phyloP scores from a whole-genome alignment of 768 basidiomycete species.

The Hygrophorus russula region DNA sequence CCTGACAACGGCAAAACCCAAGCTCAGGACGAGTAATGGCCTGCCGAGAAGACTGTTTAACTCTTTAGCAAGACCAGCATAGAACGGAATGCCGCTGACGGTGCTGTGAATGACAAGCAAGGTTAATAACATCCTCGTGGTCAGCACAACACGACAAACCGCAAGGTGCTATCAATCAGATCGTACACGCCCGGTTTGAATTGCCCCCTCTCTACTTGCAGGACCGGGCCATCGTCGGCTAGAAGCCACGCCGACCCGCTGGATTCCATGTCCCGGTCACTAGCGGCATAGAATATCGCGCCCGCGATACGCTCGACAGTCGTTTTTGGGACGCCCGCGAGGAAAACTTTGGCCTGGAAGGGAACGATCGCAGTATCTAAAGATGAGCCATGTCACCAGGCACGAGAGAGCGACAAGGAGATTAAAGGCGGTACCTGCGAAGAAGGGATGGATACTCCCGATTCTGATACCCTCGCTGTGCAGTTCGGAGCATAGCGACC shows the following conservation, averaged over 20 bases:
- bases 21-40: too few species aligned
- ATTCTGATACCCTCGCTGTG: constrained; percentile 28
- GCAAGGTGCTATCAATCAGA: constrained; percentile 25
- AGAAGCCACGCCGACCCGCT: constrained; percentile 38
- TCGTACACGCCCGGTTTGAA: constrained; percentile 41
- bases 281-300: constrained; percentile 41
- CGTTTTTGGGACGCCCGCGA: constrained; percentile 38
- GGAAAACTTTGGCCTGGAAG: constrained; percentile 24
- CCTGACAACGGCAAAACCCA: too few species aligned
- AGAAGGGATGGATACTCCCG: constrained; percentile 40
- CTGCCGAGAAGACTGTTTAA: too few species aligned
- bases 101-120: too few species aligned
- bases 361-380: constrained; percentile 38
- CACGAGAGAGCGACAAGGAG: neutral
- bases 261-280: constrained; percentile 29
- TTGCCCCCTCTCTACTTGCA: constrained; percentile 32
- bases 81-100: too few species aligned
- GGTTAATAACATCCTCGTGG: too few species aligned
- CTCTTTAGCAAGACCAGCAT: too few species aligned
- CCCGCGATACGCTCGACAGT: constrained; percentile 37
- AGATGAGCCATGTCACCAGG: constrained; percentile 1
- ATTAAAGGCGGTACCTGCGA: constrained; percentile 26
- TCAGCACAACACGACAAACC: too few species aligned
- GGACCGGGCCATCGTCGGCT: constrained; percentile 38
- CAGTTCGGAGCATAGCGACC: constrained; percentile 29